These are phyloP conservation scores for Aaosphaeria arxii DNA, from an alignment of 2,329 filamentous ascomycete species.

Conservation along the genomic window DNA sequence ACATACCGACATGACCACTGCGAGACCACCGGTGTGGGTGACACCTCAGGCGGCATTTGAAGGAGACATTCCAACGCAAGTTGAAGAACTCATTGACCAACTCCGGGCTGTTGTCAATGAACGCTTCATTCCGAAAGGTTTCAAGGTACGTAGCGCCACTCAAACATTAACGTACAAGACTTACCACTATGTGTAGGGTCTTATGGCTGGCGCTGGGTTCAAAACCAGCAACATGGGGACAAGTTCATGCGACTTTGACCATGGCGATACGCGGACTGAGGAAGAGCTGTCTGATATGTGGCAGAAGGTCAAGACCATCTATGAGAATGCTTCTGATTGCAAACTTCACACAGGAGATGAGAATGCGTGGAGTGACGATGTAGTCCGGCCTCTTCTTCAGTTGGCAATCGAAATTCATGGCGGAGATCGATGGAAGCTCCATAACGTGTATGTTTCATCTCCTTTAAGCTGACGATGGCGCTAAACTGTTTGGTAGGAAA, in stretches of 20 bases:
- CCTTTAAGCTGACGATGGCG: neutral
- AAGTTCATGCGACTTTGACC: neutral
- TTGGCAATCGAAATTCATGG: conserved; percentile 9
- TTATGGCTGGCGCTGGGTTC: neutral
- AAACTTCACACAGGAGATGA: neutral
- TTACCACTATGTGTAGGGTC: neutral
- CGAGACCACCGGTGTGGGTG: no score
- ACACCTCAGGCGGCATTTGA: no score
- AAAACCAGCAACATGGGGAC: no score
- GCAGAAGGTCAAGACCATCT: neutral
- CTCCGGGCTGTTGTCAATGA: neutral
- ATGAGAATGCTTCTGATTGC: neutral
- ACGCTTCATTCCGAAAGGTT: neutral
- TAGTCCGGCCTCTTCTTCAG: conserved; percentile 10
- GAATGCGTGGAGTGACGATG: conserved; percentile 10
- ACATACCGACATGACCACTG: no score
- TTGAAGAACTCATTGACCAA: neutral
- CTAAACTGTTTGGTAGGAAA: conserved; percentile 2
- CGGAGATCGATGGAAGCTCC: conserved; percentile 5
- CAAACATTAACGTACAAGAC: neutral
- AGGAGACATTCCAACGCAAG: no score
- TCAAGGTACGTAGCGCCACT: neutral
- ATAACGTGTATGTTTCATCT: conserved; percentile 10
- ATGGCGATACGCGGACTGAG: neutral
- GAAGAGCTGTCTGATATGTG: neutral